Evolutionary conservation across 495 filamentous ascomycete species (phyloP).

Genomic region (Lepraria neglecta): DNA sequence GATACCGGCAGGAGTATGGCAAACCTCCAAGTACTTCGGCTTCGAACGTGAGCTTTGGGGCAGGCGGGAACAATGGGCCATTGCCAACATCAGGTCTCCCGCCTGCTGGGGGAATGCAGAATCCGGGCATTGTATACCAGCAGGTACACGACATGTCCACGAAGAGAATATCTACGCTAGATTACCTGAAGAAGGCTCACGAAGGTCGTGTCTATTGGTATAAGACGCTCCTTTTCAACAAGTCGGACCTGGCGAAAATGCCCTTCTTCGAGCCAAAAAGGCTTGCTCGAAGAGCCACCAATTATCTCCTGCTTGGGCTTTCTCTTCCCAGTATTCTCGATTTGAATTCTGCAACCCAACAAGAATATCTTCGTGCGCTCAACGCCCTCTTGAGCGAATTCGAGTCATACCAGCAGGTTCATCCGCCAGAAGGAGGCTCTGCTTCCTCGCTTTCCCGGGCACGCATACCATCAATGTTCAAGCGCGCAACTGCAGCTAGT

Average conservation of each 20-base stretch:
- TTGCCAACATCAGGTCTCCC: conserved; percentile 23
- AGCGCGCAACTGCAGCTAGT: conserved; percentile 54
- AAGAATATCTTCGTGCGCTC: conserved; percentile 81
- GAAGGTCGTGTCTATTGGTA: conserved; percentile 97
- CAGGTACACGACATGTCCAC: conserved; percentile 84
- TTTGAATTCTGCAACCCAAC: conserved; percentile 64
- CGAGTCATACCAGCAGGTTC: conserved; percentile 81
- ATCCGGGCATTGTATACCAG: conserved; percentile 63
- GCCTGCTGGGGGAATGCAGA: conserved; percentile 44
- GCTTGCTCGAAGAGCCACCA: conserved; percentile 78
- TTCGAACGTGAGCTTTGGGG: conserved; percentile 22
- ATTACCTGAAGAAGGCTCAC: conserved; percentile 86
- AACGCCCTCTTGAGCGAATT: conserved; percentile 86
- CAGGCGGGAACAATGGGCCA: conserved; percentile 19
- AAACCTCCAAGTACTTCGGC: conserved; percentile 23
- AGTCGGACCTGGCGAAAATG: conserved; percentile 68
- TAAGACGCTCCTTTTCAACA: conserved; percentile 87
- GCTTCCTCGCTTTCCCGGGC: conserved; percentile 67
- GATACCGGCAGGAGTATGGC: conserved; percentile 16
- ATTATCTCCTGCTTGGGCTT: conserved; percentile 86
- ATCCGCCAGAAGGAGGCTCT: conserved; percentile 65
- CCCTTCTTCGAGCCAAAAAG: conserved; percentile 80
- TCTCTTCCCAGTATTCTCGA: conserved; percentile 86
- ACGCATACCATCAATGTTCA: conserved; percentile 84
- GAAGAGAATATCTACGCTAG: conserved; percentile 92